These are phyloP conservation scores for Talaromyces sp. DNA, from an alignment of 2,329 filamentous ascomycete genomes.

Conservation along the genomic window DNA sequence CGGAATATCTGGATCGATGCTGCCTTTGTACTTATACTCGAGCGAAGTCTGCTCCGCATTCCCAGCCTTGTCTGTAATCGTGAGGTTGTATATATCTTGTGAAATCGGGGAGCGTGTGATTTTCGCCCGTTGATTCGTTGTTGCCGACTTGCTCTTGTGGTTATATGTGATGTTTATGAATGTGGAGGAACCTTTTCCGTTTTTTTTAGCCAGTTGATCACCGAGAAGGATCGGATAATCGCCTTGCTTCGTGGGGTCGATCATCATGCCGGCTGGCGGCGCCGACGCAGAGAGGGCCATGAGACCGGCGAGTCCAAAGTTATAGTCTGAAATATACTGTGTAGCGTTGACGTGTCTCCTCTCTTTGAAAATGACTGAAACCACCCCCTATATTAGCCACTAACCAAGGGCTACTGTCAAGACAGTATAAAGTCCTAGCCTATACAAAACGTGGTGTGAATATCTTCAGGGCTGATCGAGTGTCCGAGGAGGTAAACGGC, in stretches of 20 bases:
- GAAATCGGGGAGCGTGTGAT: conserved; percentile 34
- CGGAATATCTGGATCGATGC: conserved; percentile 35
- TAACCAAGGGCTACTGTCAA: neutral
- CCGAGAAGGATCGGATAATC: conserved; percentile 47
- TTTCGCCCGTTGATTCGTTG: conserved; percentile 36
- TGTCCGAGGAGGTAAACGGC: neutral
- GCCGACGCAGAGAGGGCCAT: conserved; percentile 32
- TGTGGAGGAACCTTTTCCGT: conserved; percentile 21
- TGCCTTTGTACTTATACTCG: conserved; percentile 41
- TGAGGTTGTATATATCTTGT: conserved; percentile 39
- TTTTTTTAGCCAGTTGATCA: conserved; percentile 36
- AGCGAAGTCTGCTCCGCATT: conserved; percentile 37
- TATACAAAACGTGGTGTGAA: neutral
- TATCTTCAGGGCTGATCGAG: conserved; percentile 1
- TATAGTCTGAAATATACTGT: neutral
- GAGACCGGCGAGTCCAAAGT: conserved; percentile 8
- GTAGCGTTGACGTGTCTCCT: neutral
- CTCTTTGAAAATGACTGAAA: neutral
- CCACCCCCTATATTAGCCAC: neutral
- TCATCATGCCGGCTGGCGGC: conserved; percentile 27
- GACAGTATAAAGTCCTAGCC: neutral
- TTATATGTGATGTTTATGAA: conserved; percentile 46
- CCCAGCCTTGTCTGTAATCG: conserved; percentile 41
- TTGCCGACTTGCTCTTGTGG: conserved; percentile 43
- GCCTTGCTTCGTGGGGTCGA: conserved; percentile 44